Evolutionary conservation across 2,329 filamentous ascomycete genomes (phyloP).

Genomic region (Sclerotinia minor): DNA sequence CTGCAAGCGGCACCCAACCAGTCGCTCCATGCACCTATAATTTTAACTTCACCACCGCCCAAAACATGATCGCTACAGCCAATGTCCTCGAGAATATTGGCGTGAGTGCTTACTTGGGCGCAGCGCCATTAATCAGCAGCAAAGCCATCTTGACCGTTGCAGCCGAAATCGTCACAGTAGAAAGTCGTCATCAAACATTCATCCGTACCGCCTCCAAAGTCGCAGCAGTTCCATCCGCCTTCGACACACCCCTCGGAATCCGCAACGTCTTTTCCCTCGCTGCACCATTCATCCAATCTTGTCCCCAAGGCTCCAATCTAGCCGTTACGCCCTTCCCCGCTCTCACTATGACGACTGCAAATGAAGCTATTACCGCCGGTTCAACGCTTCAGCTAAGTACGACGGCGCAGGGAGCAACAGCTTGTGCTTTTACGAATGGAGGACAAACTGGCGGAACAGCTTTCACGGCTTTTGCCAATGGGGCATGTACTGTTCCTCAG

Average conservation of each 20-base stretch:
- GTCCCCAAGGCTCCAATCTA: constrained; percentile 65
- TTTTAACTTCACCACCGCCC: constrained; percentile 66
- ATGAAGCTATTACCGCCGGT: constrained; percentile 46
- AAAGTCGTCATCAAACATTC: constrained; percentile 72
- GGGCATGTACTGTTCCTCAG: constrained; percentile 61
- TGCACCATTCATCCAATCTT: constrained; percentile 69
- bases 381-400: constrained; percentile 52
- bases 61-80: constrained; percentile 67
- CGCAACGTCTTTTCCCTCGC: constrained; percentile 72
- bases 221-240: constrained; percentile 64
- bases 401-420: constrained; percentile 53
- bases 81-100: constrained; percentile 71
- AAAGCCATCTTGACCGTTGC: constrained; percentile 63
- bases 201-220: constrained; percentile 61
- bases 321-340: constrained; percentile 63
- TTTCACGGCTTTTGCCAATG: constrained; percentile 58
- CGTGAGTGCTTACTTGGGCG: constrained; percentile 71
- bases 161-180: constrained; percentile 69
- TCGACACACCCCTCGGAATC: constrained; percentile 68
- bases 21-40: constrained; percentile 71
- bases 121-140: constrained; percentile 63
- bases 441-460: constrained; percentile 56
- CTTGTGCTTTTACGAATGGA: constrained; percentile 69
- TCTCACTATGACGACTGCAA: constrained; percentile 51
- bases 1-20: constrained; percentile 61